Evolutionary conservation across 2,329 filamentous ascomycete species (phyloP), one percentile per base, ranked within the genome.

Genomic region (Pestalotiopsis sp.): DNA sequence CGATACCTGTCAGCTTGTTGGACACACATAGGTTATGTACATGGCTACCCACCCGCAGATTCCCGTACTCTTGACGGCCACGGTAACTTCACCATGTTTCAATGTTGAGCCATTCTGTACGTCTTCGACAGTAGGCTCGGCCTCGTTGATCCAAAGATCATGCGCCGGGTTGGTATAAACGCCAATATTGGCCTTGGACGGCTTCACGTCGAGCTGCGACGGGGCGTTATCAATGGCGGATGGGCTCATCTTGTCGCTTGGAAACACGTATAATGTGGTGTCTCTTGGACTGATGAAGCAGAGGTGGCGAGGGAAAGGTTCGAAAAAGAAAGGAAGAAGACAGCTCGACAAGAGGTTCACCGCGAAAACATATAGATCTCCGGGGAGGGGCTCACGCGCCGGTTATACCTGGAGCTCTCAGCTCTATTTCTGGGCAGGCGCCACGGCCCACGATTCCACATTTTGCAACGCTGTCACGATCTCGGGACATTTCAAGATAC

Each of bases 81-180:
- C 81, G 31, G 93, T 94, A 63, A 98, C 94, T 82, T 98, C 92
- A 65, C 95, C 95, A 27, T 88, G 86, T 82, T 92, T 91, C 75
- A 98, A 84, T 64, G 86, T 87, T 66, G 90, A 83, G 61, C 89
- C 92, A 40, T 88, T 87, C 72, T 90, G 84, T 68, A 97, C 91
- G 71, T 90, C 90, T 79, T 97, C 92, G 31, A 93, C 82, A 59
- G 88, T 91, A 4, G 95, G 95, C 74, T 89, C 86, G 13, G 95
- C 90, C 72, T 93, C 90, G 68, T 87, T 92, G 70, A 98, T 89
- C 93, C 95, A 98, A 66, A 98, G 86, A 70, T 97, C 93, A 80
- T 98, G 95, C 69, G 90, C 89, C 20, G 95, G 94, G 83, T 98
- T 97, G 66, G 95, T 98, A 86, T 92, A 98, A 73, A 98, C 94